A percentile compares a stretch with the other conserved stretches of the same genome.
Conservation (phyloP, 495 filamentous ascomycete species). For the Podospora fimiseda region DNA sequence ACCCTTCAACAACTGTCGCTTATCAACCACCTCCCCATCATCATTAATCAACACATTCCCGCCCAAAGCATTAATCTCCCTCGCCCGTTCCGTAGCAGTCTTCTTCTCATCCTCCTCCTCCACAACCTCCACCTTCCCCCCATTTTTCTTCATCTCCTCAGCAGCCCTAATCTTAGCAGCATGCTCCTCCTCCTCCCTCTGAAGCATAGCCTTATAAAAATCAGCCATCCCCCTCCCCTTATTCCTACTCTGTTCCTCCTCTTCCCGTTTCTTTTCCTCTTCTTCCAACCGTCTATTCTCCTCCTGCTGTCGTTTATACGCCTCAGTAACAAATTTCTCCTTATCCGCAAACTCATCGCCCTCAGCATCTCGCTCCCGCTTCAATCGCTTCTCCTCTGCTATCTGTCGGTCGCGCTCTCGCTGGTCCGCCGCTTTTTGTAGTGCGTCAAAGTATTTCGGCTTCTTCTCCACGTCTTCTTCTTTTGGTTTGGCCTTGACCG, state of each 20-base stretch:
- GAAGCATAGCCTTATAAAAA: conserved; percentile 80
- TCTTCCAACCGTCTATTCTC: conserved; percentile 72
- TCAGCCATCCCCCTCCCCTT: conserved; percentile 72
- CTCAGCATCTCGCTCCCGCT: conserved; percentile 83
- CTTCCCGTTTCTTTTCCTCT: conserved; percentile 68
- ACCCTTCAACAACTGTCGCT: conserved; percentile 79
- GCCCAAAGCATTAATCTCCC: conserved; percentile 65
- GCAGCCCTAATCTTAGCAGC: conserved; percentile 59
- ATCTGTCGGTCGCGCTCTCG: conserved; percentile 84
- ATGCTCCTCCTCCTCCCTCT: conserved; percentile 70
- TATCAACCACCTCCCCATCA: conserved; percentile 90
- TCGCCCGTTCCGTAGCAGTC: conserved; percentile 63
- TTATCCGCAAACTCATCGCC: conserved; percentile 93
- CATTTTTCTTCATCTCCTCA: conserved; percentile 56
- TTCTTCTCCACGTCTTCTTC: conserved; percentile 42
- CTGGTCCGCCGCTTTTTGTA: conserved; percentile 74
- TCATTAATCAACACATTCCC: conserved; percentile 75
- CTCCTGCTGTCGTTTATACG: conserved; percentile 89
- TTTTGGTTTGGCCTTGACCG: conserved; percentile 32
- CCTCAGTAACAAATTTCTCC: conserved; percentile 94
- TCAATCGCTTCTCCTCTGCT: conserved; percentile 79
- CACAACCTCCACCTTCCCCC: conserved; percentile 19
- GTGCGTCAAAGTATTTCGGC: conserved; percentile 77
- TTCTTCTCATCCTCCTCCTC: conserved; percentile 49
- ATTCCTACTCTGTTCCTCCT: conserved; percentile 59